Base-by-base conservation (phyloP, 345 rosid species). In the Rhizophora mangle region DNA sequence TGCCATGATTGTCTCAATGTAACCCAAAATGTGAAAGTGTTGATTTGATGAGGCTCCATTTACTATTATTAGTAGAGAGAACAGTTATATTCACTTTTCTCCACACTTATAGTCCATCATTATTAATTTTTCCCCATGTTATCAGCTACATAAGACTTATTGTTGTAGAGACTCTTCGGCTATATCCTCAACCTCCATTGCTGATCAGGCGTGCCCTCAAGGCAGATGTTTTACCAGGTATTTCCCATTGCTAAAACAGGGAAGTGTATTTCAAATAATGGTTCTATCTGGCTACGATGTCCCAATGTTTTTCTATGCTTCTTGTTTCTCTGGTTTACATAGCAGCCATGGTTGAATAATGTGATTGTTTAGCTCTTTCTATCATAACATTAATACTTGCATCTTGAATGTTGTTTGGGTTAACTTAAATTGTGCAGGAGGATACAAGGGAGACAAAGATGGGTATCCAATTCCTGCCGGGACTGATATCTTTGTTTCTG, bases 151-250 rank as follows among this genome's bases (percentile, higher is more conserved):
- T 91, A 52, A 77, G 97, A 65, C 90, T 86, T 59, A 82, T 93
- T 21, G 90, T 91, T 68, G 92, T 85, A 15, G 98, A 93, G 89
- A 24, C 91, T 57, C 98, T 93, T 70, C 97, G 96, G 55, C 79
- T 93, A 77, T 93, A 82, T 81, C 98, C 97, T 79, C 96, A 93
- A 70, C 98, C 98, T 11, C 98, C 98, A 29, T 65, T 93, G 76
- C 89, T 93, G 24, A 91, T 93, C 65, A 83, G 98, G 74, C 96
- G 97, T 37, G 30, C 97, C 60, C 84, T 91, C 49, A 82, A 88
- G 73, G 65, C 89, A 34, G 97, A 91, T 70, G 76, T 76, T 56
- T 78, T 93, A 31, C 98, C 98, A 21, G 98, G 98, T 89, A 84
- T 66, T 65, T 72, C 20, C 68, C 61, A 26, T 32, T 47, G 49